Percentiles rank a stretch among this genome's conserved stretches.
These are phyloP conservation scores for Metarhizium anisopliae DNA, from an alignment of 2,329 filamentous ascomycete species.

Conservation along the genomic window DNA sequence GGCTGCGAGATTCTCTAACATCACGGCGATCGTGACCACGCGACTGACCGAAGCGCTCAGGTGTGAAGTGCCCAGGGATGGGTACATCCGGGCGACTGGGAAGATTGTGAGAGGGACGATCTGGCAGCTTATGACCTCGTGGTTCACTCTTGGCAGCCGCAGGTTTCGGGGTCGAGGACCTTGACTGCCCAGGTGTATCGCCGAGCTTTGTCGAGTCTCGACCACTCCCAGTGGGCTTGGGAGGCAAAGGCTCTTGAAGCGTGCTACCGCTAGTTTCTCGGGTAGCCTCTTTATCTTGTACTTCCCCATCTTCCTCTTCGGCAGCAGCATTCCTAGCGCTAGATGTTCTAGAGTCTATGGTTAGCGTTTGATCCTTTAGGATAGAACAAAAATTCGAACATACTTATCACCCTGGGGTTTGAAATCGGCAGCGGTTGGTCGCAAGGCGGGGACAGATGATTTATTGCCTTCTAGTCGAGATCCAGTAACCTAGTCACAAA, in stretches of 20 bases:
- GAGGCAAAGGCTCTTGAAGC: slow-evolving; percentile 24
- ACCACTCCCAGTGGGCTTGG: slow-evolving; percentile 18
- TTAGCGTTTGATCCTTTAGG: slow-evolving; percentile 4
- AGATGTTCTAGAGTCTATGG: slow-evolving; percentile 10
- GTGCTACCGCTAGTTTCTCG: slow-evolving; percentile 3
- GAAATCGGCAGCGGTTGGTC: slow-evolving; percentile 55
- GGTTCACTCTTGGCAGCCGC: slow-evolving; percentile 18
- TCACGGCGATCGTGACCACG: slow-evolving; percentile 32
- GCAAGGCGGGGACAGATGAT: slow-evolving; percentile 32
- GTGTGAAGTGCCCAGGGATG: slow-evolving; percentile 36
- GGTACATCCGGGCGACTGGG: slow-evolving; percentile 52
- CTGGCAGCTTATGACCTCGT: slow-evolving; percentile 27
- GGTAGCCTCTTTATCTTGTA: slow-evolving; percentile 43
- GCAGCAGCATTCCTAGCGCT: slow-evolving; percentile 14
- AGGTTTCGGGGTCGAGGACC: slow-evolving; percentile 20
- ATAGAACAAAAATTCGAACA: slow-evolving; percentile 9
- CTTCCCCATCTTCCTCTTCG: slow-evolving; percentile 65
- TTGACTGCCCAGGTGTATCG: slow-evolving; percentile 11
- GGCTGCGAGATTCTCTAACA: slow-evolving; percentile 20
- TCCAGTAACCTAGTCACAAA: slow-evolving; percentile 16
- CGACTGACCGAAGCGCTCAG: slow-evolving; percentile 35
- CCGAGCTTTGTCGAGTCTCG: slow-evolving; percentile 20
- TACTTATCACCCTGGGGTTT: slow-evolving; percentile 41
- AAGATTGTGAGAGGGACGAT: slow-evolving; percentile 30
- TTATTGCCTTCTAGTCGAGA: slow-evolving; percentile 21